These are phyloP conservation scores for Lithocarpus polystachyus DNA, from an alignment of 306 rosid species.

Conservation along the genomic window DNA sequence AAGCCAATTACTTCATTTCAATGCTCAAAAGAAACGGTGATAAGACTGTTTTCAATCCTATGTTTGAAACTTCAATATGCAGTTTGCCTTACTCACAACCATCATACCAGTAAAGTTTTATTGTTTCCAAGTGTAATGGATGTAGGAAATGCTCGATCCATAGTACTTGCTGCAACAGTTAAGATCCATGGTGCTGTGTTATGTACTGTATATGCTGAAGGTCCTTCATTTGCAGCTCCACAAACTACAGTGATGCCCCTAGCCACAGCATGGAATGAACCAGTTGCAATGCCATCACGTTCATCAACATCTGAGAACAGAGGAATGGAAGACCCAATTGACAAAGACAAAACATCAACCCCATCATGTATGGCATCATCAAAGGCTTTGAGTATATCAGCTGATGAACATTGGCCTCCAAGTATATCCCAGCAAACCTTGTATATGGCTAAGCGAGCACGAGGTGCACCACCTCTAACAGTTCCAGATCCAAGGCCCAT, in stretches of 20 bases:
- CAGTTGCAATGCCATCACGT: constrained; percentile 28
- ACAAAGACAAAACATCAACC: constrained; percentile 42
- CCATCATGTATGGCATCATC: constrained; percentile 51
- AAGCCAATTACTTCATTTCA: background rate
- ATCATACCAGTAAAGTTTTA: constrained; percentile 33
- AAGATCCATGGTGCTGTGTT: constrained; percentile 51
- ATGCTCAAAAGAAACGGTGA: background rate
- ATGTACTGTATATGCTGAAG: constrained; percentile 32
- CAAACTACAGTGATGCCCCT: constrained; percentile 44
- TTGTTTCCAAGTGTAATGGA: constrained; percentile 42
- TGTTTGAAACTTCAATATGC: background rate
- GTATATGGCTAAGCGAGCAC: constrained; percentile 43
- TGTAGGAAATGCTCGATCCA: constrained; percentile 47
- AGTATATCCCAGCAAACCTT: constrained; percentile 48
- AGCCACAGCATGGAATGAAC: constrained; percentile 50
- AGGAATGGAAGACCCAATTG: constrained; percentile 39
- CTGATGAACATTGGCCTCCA: constrained; percentile 31
- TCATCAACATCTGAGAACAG: constrained; percentile 33
- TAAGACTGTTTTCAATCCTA: background rate
- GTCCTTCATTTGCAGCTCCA: constrained; percentile 43
- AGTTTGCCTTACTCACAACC: background rate
- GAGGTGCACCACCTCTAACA: constrained; percentile 49
- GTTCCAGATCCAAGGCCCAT: constrained; percentile 40
- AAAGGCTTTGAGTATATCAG: constrained; percentile 49
- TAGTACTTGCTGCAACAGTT: constrained; percentile 44